phyloP scores from a whole-genome alignment of 2,329 filamentous ascomycete species.

The Diaporthe sp. region DNA sequence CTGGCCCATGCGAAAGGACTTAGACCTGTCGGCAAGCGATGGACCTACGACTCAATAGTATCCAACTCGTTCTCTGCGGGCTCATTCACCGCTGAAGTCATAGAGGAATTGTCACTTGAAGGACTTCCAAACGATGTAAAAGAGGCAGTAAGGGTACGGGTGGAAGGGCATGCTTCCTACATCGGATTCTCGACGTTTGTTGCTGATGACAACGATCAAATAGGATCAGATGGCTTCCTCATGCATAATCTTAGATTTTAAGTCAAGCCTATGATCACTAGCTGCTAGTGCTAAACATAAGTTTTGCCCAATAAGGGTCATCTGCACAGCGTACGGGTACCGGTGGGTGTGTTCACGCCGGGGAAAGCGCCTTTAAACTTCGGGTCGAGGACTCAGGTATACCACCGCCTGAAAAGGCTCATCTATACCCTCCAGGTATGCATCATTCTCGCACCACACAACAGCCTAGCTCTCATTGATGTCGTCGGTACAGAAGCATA shows the following conservation, averaged over 20 bases:
- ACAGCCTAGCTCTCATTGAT: too few species aligned
- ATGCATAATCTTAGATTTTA: background rate
- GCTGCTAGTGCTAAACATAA: too few species aligned
- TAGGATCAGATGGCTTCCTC: background rate
- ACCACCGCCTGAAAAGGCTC: too few species aligned
- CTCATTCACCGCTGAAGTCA: background rate
- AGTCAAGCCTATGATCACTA: background rate
- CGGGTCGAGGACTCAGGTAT: too few species aligned
- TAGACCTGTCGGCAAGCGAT: background rate
- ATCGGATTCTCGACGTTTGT: background rate
- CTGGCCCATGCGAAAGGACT: constrained; percentile 6
- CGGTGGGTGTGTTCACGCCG: too few species aligned
- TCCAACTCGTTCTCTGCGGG: constrained; percentile 12
- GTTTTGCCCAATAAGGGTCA: too few species aligned
- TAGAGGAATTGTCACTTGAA: background rate
- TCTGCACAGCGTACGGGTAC: too few species aligned
- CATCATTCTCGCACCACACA: too few species aligned
- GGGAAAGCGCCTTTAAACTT: too few species aligned
- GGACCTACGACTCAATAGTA: constrained; percentile 12
- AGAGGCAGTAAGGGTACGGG: constrained; percentile 1
- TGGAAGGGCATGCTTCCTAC: background rate
- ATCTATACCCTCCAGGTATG: too few species aligned
- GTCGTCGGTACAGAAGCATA: too few species aligned
- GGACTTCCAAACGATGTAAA: background rate
- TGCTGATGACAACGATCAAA: background rate